These are phyloP conservation scores for Tuber aestivum DNA, from an alignment of 495 filamentous ascomycete species.

Conservation along the genomic window DNA sequence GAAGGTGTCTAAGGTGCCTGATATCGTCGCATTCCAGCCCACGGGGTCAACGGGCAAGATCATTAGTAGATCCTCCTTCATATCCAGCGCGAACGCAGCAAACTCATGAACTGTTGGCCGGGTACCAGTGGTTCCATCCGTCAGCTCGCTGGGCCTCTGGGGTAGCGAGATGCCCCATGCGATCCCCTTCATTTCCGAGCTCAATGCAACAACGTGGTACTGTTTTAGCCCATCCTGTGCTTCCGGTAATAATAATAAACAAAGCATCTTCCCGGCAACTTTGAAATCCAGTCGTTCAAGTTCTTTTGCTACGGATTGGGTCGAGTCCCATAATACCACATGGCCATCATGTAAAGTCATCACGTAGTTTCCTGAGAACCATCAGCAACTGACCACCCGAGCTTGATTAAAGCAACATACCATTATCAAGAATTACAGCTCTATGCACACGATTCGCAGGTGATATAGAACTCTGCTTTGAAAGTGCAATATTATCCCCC, in stretches of 20 bases:
- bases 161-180: constrained; percentile 72
- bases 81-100: constrained; percentile 63
- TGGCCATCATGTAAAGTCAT: constrained; percentile 72
- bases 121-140: constrained; percentile 40
- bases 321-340: constrained; percentile 63
- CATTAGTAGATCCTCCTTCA: constrained; percentile 69
- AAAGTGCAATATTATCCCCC: constrained; percentile 50
- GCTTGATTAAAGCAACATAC: constrained; percentile 68
- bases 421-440: constrained; percentile 71
- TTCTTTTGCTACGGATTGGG: constrained; percentile 20
- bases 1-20: constrained; percentile 83
- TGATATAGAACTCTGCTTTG: constrained; percentile 63
- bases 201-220: constrained; percentile 72
- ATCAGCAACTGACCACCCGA: constrained; percentile 67
- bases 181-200: constrained; percentile 73
- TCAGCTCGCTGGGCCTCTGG: constrained; percentile 32
- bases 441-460: constrained; percentile 73
- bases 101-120: constrained; percentile 56
- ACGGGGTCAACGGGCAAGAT: constrained; percentile 87
- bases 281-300: constrained; percentile 51
- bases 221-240: constrained; percentile 49
- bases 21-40: constrained; percentile 61
- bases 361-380: constrained; percentile 68
- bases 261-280: constrained; percentile 67
- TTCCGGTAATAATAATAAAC: constrained; percentile 70